A percentile compares a stretch with the other conserved stretches of the same genome.
phyloP scores from a whole-genome alignment of 495 filamentous ascomycete species.

The Aspergillus hancockii region DNA sequence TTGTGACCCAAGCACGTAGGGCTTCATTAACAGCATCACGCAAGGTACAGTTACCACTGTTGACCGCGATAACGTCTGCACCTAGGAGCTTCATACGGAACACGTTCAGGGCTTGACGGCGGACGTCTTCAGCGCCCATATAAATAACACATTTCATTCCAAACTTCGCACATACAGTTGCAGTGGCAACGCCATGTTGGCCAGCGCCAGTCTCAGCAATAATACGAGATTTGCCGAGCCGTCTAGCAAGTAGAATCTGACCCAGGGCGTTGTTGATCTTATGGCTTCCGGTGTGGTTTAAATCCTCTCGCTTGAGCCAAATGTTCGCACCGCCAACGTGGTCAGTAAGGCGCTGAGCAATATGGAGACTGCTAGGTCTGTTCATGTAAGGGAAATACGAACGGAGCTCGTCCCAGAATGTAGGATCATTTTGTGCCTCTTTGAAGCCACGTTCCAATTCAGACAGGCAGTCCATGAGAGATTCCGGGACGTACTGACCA shows the following conservation, averaged over 20 bases:
- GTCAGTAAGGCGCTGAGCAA: slow-evolving; percentile 83
- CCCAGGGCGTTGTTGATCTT: slow-evolving; percentile 98
- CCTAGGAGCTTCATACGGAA: slow-evolving; percentile 97
- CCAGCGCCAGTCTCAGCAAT: slow-evolving; percentile 95
- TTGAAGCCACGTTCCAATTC: slow-evolving; percentile 94
- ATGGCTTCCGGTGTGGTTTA: slow-evolving; percentile 84
- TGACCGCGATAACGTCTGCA: slow-evolving; percentile 81
- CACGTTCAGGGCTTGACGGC: slow-evolving; percentile 92
- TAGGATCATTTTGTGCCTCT: slow-evolving; percentile 75
- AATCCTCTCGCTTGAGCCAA: slow-evolving; percentile 92
- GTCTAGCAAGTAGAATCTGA: slow-evolving; percentile 77
- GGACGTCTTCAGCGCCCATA: too few species aligned
- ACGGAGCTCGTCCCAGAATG: slow-evolving; percentile 96
- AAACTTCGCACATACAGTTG: too few species aligned
- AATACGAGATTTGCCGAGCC: slow-evolving; percentile 87
- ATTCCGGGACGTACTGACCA: slow-evolving; percentile 96
- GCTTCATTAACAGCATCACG: slow-evolving; percentile 97
- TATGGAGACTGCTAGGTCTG: slow-evolving; percentile 85
- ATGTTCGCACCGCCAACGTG: slow-evolving; percentile 88
- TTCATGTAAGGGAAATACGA: slow-evolving; percentile 98
- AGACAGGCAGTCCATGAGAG: slow-evolving; percentile 92
- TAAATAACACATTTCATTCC: too few species aligned
- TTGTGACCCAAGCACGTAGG: slow-evolving; percentile 82
- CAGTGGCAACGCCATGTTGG: slow-evolving; percentile 93
- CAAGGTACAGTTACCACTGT: slow-evolving; percentile 80